Conservation (phyloP, 805 yeast genomes). For the Candida succiphila region DNA sequence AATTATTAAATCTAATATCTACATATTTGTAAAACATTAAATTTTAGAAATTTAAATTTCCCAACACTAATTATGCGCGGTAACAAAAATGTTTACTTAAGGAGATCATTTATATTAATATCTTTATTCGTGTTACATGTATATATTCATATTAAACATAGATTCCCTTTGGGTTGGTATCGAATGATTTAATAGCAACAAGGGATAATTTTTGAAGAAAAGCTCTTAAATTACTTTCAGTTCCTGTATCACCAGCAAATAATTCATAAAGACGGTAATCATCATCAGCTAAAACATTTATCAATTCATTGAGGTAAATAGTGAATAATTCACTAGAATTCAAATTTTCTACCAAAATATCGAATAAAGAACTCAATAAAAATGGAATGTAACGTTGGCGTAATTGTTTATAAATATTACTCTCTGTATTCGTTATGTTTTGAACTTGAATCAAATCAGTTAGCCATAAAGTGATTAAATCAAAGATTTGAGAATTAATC, state of each 20-base stretch:
- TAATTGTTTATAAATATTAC: not conserved
- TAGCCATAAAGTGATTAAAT: too few relatives aligned
- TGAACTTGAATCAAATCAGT: too few relatives aligned
- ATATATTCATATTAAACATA: too few relatives aligned
- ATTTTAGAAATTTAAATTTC: too few relatives aligned
- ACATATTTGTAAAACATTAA: not conserved
- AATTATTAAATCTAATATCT: too few relatives aligned
- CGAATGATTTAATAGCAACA: slow-evolving; percentile 28
- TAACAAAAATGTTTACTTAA: too few relatives aligned
- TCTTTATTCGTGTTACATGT: too few relatives aligned
- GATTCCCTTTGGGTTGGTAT: slow-evolving; percentile 28
- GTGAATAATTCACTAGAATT: too few relatives aligned
- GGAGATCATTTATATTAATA: too few relatives aligned
- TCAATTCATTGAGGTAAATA: slow-evolving; percentile 39
- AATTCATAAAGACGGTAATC: slow-evolving; percentile 48
- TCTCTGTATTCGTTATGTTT: too few relatives aligned
- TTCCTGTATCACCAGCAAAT: slow-evolving; percentile 49
- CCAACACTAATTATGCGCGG: too few relatives aligned
- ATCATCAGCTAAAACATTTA: slow-evolving; percentile 62
- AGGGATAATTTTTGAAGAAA: slow-evolving; percentile 49
- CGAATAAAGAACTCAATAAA: slow-evolving; percentile 56
- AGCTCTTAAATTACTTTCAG: slow-evolving; percentile 22
- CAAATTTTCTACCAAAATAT: slow-evolving; percentile 32
- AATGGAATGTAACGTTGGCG: slow-evolving; percentile 67
- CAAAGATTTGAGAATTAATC: too few relatives aligned